These are phyloP conservation scores for Tulasnella sp. DNA, from an alignment of 768 basidiomycete species.

Conservation along the genomic window DNA sequence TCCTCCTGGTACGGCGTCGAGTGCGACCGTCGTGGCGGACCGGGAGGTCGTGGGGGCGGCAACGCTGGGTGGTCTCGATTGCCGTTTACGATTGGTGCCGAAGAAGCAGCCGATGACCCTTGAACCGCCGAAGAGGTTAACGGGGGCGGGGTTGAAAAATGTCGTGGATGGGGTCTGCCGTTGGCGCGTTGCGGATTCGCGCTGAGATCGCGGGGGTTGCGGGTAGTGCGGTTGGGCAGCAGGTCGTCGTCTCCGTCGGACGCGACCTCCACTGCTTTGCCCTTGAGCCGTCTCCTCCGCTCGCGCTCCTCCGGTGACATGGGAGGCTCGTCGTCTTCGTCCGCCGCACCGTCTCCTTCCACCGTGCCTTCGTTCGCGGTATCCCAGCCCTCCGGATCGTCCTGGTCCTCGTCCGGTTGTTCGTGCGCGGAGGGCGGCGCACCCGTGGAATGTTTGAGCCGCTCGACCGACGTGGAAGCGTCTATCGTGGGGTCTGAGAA, in stretches of 20 bases:
- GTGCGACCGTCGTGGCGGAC: neutral
- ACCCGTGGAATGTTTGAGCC: neutral
- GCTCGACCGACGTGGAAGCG: neutral
- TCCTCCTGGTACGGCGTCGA: neutral
- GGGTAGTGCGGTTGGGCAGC: neutral
- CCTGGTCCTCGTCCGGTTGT: constrained; percentile 32
- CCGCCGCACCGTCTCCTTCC: constrained; percentile 1
- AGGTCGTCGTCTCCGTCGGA: constrained; percentile 32
- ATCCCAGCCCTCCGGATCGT: constrained; percentile 41
- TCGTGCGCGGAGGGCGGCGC: neutral
- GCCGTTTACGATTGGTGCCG: neutral
- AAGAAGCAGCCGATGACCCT: neutral
- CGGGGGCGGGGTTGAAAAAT: too few relatives aligned
- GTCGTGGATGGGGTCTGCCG: too few relatives aligned
- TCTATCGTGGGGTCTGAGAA: neutral
- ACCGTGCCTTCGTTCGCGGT: constrained; percentile 35
- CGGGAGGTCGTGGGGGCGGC: neutral
- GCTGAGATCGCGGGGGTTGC: neutral
- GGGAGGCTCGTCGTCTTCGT: constrained; percentile 18
- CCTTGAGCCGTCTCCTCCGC: constrained; percentile 20
- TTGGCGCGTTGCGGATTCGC: neutral
- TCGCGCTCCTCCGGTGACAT: constrained; percentile 36
- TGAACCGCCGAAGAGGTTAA: neutral
- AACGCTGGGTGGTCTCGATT: too few relatives aligned
- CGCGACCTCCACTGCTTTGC: constrained; percentile 12